phyloP scores from a whole-genome alignment of 2,329 filamentous ascomycete species.

The Aureobasidium pullulans region DNA sequence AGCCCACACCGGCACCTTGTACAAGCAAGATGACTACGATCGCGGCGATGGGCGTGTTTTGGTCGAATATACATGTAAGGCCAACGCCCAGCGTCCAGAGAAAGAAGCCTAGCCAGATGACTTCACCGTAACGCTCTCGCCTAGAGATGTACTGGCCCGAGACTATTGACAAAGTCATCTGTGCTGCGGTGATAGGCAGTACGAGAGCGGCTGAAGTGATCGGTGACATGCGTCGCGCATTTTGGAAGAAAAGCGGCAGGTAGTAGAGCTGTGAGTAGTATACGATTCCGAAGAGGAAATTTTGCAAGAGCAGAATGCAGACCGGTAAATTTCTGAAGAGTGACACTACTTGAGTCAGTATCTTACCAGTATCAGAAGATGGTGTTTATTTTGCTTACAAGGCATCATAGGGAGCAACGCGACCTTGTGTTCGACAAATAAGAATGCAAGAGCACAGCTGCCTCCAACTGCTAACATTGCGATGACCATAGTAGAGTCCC shows the following conservation, averaged over 20 bases:
- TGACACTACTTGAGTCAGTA: not conserved
- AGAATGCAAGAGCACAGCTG: constrained; percentile 41
- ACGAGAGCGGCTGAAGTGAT: constrained; percentile 46
- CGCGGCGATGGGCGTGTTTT: constrained; percentile 37
- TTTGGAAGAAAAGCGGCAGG: constrained; percentile 56
- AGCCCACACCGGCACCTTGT: constrained; percentile 48
- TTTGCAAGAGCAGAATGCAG: not conserved
- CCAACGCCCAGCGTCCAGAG: constrained; percentile 48
- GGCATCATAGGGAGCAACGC: constrained; percentile 48
- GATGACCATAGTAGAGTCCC: constrained; percentile 52
- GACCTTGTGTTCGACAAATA: constrained; percentile 50
- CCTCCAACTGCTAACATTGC: constrained; percentile 49
- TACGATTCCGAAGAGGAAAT: constrained; percentile 23
- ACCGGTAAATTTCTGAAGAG: not conserved
- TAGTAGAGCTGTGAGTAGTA: constrained; percentile 29
- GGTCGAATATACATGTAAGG: constrained; percentile 44
- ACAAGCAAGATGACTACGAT: constrained; percentile 47
- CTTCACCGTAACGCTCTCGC: constrained; percentile 50
- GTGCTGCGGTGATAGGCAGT: constrained; percentile 42
- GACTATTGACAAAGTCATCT: constrained; percentile 40
- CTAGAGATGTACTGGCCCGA: constrained; percentile 54
- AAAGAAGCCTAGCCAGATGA: constrained; percentile 46
- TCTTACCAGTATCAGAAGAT: not conserved
- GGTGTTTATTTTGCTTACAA: not conserved
- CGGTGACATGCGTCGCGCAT: constrained; percentile 41